phyloP scores from a whole-genome alignment of 495 filamentous ascomycete species.

The Sporormia fimetaria region DNA sequence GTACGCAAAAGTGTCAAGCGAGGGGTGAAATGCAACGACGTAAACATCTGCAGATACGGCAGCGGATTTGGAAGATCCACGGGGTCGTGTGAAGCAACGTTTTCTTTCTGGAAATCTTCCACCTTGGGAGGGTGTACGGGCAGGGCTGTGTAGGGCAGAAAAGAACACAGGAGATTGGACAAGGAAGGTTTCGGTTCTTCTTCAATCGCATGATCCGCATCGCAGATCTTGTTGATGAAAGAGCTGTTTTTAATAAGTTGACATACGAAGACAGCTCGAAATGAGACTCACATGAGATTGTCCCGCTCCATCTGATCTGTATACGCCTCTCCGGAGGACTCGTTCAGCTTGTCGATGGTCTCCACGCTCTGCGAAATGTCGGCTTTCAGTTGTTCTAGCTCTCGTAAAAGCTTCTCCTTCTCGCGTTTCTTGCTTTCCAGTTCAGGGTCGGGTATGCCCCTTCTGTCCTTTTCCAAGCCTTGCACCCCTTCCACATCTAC shows the following conservation, averaged over 20 bases:
- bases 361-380: conserved; percentile 9
- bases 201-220: not conserved
- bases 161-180: conserved; percentile 22
- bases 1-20: conserved; percentile 29
- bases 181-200: conserved; percentile 9
- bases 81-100: conserved; percentile 41
- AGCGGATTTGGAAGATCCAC: conserved; percentile 44
- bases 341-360: conserved; percentile 6
- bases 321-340: conserved; percentile 2
- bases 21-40: conserved; percentile 42
- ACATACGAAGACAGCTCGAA: not conserved
- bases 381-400: conserved; percentile 10
- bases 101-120: not conserved
- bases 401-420: conserved; percentile 10
- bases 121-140: not conserved
- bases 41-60: conserved; percentile 47
- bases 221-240: conserved; percentile 16
- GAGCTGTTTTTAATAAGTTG: conserved; percentile 4
- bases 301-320: no score
- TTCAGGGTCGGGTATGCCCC: conserved; percentile 12
- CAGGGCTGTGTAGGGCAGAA: conserved; percentile 19
- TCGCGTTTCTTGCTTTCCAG: conserved; percentile 19
- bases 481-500: not conserved
- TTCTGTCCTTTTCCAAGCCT: not conserved
- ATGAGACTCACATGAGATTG: conserved; percentile 3